phyloP scores from a whole-genome alignment of 805 yeast species.

The Candida ortonii region DNA sequence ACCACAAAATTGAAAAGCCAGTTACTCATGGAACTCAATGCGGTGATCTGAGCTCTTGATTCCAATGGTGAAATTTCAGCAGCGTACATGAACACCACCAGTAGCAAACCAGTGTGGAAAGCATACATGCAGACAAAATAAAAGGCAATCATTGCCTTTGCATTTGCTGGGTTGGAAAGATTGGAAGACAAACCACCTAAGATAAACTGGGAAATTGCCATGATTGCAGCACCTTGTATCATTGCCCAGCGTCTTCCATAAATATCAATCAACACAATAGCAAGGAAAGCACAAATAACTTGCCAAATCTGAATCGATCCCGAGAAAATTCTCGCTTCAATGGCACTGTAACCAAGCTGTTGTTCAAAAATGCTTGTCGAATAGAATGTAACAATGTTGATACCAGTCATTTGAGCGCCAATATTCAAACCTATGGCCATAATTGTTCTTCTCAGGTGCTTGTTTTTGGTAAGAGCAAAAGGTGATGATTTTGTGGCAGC shows the following conservation, averaged over 20 bases:
- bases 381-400: slow-evolving; percentile 34
- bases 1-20: slow-evolving; percentile 68
- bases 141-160: slow-evolving; percentile 3
- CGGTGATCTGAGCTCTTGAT: slow-evolving; percentile 61
- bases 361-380: slow-evolving; percentile 34
- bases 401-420: slow-evolving; percentile 29
- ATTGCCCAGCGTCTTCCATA: slow-evolving; percentile 2
- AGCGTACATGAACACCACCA: slow-evolving; percentile 33
- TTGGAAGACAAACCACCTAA: slow-evolving; percentile 1
- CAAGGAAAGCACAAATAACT: slow-evolving; percentile 2
- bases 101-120: slow-evolving; percentile 4
- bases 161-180: not conserved
- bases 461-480: no score
- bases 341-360: slow-evolving; percentile 3
- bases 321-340: slow-evolving; percentile 2
- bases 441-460: slow-evolving; percentile 3
- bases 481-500: no score
- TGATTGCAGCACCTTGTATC: slow-evolving; percentile 4
- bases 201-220: slow-evolving; percentile 2
- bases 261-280: slow-evolving; percentile 2
- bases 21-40: slow-evolving; percentile 63
- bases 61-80: slow-evolving; percentile 58
- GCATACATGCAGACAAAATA: slow-evolving; percentile 6
- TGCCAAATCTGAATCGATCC: slow-evolving; percentile 5
- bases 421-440: slow-evolving; percentile 3